A percentile compares a stretch with the other conserved stretches of the same genome.
Evolutionary conservation across 148 eudicot species (phyloP).

Genomic region (Euryodendron excelsum): DNA sequence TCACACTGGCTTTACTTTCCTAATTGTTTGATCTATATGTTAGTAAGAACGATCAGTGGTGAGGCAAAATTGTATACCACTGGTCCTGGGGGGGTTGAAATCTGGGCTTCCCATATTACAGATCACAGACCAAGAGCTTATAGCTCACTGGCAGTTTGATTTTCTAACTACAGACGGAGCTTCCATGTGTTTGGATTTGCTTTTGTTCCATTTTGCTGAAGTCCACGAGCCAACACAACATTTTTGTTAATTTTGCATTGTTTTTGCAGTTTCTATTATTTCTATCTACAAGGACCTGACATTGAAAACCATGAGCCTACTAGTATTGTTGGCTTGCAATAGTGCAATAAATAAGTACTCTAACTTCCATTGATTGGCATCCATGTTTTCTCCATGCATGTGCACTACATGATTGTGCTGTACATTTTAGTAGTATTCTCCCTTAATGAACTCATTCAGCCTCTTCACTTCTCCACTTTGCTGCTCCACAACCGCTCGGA

Average conservation of each 20-base stretch:
- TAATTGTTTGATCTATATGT: neutral
- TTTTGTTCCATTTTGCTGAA: neutral
- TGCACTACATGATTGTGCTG: neutral
- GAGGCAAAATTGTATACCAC: neutral
- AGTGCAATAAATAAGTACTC: neutral
- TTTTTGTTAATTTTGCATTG: neutral
- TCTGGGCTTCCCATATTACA: neutral
- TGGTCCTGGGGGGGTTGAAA: neutral
- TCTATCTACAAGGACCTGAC: neutral
- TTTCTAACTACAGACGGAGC: neutral
- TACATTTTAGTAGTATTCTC: conserved; percentile 59
- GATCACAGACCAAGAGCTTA: neutral
- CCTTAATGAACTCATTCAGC: conserved; percentile 73
- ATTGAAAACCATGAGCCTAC: neutral
- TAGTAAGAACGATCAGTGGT: neutral
- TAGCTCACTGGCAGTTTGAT: neutral
- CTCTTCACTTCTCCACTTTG: conserved; percentile 71
- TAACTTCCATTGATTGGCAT: neutral
- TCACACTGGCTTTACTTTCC: neutral
- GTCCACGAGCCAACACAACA: neutral
- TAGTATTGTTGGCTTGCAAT: neutral
- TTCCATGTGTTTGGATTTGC: conserved; percentile 1
- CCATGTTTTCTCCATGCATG: neutral
- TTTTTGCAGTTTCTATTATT: neutral
- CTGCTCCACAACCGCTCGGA: conserved; percentile 79